phyloP scores from a whole-genome alignment of 495 filamentous ascomycete species.

The Letharia columbiana region DNA sequence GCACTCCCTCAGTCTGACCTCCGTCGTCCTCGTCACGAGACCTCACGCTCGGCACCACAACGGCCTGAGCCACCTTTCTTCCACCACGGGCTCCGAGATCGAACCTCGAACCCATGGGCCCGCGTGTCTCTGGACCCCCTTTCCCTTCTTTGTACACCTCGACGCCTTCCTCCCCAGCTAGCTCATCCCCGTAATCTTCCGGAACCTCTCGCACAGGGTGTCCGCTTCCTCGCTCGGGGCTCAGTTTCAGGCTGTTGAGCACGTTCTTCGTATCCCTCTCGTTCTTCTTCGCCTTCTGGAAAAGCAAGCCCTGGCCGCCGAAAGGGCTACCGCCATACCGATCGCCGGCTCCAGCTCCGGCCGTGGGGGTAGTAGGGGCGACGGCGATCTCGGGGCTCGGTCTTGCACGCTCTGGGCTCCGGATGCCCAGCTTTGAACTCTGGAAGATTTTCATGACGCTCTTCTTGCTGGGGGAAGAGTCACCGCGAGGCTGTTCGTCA shows the following conservation, averaged over 20 bases:
- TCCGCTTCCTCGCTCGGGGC: not conserved
- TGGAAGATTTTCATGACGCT: not conserved
- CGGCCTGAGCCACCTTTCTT: not conserved
- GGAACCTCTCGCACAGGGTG: not conserved
- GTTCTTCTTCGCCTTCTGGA: not conserved
- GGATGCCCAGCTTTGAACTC: not conserved
- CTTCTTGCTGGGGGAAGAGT: not conserved
- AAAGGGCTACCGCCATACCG: not conserved
- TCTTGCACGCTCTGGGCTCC: not conserved
- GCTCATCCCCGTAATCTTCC: not conserved
- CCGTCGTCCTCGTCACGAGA: not conserved
- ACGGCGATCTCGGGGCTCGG: not conserved
- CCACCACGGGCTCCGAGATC: not conserved
- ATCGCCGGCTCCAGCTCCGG: not conserved
- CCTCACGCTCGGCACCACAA: not conserved
- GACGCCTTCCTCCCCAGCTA: not conserved
- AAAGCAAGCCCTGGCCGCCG: slow-evolving; percentile 2
- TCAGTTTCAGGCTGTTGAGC: not conserved
- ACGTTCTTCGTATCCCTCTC: not conserved
- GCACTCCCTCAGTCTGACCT: not conserved
- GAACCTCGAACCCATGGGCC: not conserved
- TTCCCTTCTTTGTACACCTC: not conserved
- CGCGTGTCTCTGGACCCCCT: not conserved
- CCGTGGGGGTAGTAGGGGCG: not conserved
- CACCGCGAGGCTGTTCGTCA: no score